Conservation (phyloP, 495 filamentous ascomycete genomes). For the Acidomyces sp. region DNA sequence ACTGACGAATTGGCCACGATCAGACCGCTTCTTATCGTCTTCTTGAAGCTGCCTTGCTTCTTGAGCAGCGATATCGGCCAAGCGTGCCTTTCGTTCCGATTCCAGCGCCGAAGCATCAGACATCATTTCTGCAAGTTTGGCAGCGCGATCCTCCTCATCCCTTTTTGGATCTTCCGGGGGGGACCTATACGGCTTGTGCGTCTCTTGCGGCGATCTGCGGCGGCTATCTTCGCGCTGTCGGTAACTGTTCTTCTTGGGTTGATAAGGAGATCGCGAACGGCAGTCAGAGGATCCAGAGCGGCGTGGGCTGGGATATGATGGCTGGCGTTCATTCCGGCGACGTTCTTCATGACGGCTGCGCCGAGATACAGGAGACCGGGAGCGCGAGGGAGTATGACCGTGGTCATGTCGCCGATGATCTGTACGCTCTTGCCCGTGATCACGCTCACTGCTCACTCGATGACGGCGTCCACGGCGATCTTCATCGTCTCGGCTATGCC, state of each 20-base stretch:
- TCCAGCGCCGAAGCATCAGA: slow-evolving; percentile 70
- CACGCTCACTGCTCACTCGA: slow-evolving; percentile 27
- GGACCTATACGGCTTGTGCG: slow-evolving; percentile 10
- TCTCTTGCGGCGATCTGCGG: slow-evolving; percentile 2
- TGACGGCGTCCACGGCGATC: slow-evolving; percentile 1
- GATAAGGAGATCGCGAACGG: slow-evolving; percentile 18
- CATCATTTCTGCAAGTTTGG: slow-evolving; percentile 79
- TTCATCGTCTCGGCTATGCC: slow-evolving; percentile 15
- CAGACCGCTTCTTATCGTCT: slow-evolving; percentile 21
- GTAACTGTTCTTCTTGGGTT: background rate
- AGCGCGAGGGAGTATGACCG: slow-evolving; percentile 8
- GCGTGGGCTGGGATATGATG: slow-evolving; percentile 18
- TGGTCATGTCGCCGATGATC: slow-evolving; percentile 19
- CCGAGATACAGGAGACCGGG: slow-evolving; percentile 23
- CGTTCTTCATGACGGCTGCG: slow-evolving; percentile 14
- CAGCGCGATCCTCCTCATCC: slow-evolving; percentile 41
- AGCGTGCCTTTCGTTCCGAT: slow-evolving; percentile 53
- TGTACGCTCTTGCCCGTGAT: no score
- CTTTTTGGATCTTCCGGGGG: slow-evolving; percentile 7
- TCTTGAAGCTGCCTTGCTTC: slow-evolving; percentile 19
- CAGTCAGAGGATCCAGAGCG: slow-evolving; percentile 19
- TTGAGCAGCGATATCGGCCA: slow-evolving; percentile 38
- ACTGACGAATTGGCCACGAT: slow-evolving; percentile 17
- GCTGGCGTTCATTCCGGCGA: slow-evolving; percentile 7
- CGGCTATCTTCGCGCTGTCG: background rate